A percentile compares a stretch with the other conserved stretches of the same genome.
phyloP scores from a whole-genome alignment of 1,284 basidiomycete species.

The Calocybe gambosa region DNA sequence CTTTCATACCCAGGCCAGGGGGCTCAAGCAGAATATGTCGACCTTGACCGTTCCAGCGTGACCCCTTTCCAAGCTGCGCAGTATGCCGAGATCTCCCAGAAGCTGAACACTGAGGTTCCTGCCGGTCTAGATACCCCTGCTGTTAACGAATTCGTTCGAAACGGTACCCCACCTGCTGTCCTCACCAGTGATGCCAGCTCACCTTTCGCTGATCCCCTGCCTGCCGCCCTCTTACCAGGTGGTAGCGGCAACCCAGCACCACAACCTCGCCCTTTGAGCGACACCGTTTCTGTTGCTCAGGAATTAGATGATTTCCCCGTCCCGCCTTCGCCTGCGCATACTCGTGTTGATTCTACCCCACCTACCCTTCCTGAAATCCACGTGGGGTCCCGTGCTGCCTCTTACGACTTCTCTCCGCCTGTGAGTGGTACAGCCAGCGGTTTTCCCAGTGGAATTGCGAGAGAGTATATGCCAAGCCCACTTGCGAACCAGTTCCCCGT shows the following conservation, averaged over 20 bases:
- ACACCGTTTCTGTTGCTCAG: slow-evolving; percentile 9
- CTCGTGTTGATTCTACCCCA: slow-evolving; percentile 43
- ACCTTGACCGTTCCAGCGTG: slow-evolving; percentile 59
- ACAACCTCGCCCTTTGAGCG: slow-evolving; percentile 7
- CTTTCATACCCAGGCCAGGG: slow-evolving; percentile 8
- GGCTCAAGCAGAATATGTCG: slow-evolving; percentile 40
- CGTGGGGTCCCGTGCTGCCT: slow-evolving; percentile 33
- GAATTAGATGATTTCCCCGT: slow-evolving; percentile 28
- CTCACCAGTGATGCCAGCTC: slow-evolving; percentile 19
- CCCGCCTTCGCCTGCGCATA: slow-evolving; percentile 36
- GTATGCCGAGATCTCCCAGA: slow-evolving; percentile 62
- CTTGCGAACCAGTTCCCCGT: slow-evolving; percentile 24
- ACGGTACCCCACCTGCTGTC: slow-evolving; percentile 10
- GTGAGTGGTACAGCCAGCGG: slow-evolving; percentile 12
- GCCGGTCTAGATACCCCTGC: slow-evolving; percentile 30
- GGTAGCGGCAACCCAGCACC: background rate
- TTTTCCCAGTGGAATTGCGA: slow-evolving; percentile 6
- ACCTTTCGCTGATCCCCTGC: slow-evolving; percentile 28
- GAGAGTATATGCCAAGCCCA: slow-evolving; percentile 11
- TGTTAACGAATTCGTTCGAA: slow-evolving; percentile 22
- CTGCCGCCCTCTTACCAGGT: slow-evolving; percentile 11
- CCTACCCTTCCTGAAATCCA: slow-evolving; percentile 50
- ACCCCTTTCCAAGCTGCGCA: slow-evolving; percentile 69
- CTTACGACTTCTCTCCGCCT: slow-evolving; percentile 22
- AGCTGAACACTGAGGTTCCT: slow-evolving; percentile 41